A percentile compares a stretch with the other conserved stretches of the same genome.
Evolutionary conservation across 805 yeast species (phyloP).

Genomic region (Yamadazyma tumulicola): DNA sequence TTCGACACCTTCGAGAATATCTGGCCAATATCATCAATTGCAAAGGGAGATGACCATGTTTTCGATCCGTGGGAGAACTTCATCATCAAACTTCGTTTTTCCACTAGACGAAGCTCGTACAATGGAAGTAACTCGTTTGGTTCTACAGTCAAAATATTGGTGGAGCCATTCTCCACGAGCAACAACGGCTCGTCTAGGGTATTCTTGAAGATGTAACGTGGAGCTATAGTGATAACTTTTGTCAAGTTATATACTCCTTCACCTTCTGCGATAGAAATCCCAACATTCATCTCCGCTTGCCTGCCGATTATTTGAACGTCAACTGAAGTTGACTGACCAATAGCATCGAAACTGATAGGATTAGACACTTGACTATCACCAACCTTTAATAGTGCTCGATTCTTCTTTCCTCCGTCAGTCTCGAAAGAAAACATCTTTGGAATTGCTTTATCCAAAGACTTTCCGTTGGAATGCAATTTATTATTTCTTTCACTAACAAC

Average conservation of each 20-base stretch:
- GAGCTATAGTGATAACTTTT: conserved; percentile 75
- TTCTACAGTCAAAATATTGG: conserved; percentile 43
- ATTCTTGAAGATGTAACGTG: conserved; percentile 76
- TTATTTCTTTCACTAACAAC: conserved; percentile 58
- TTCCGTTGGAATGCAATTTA: conserved; percentile 39
- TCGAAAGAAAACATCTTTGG: conserved; percentile 89
- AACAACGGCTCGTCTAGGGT: conserved; percentile 52
- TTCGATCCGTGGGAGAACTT: conserved; percentile 55
- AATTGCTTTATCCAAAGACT: conserved; percentile 20
- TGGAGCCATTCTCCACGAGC: conserved; percentile 66
- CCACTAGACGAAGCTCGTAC: conserved; percentile 56
- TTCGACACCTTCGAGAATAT: conserved; percentile 67
- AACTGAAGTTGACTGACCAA: conserved; percentile 72
- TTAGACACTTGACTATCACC: conserved; percentile 70
- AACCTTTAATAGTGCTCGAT: conserved; percentile 63
- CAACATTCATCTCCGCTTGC: conserved; percentile 66
- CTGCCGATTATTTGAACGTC: conserved; percentile 44
- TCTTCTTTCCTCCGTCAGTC: conserved; percentile 50
- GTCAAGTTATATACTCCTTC: conserved; percentile 76
- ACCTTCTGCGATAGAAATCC: conserved; percentile 76
- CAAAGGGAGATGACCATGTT: conserved; percentile 86
- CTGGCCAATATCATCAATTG: conserved; percentile 80
- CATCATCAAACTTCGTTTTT: conserved; percentile 57
- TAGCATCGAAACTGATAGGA: conserved; percentile 81
- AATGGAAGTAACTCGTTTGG: conserved; percentile 53